phyloP scores from a whole-genome alignment of 306 rosid species.

The Malus sieversii region DNA sequence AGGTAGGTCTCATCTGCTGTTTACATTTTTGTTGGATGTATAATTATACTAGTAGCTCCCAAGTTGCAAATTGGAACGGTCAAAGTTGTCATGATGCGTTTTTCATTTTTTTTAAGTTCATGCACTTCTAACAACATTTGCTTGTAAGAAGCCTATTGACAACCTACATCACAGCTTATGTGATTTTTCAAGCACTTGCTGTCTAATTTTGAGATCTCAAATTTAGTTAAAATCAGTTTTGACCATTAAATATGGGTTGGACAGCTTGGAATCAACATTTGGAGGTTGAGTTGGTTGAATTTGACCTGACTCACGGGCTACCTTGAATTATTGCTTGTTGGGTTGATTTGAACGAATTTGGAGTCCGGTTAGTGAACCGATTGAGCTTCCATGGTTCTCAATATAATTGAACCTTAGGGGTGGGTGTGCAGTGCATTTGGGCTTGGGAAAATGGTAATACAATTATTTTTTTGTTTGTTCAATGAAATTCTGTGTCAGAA shows the following conservation, averaged over 20 bases:
- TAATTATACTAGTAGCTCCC: neutral
- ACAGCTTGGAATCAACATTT: conserved; percentile 19
- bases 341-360: conserved; percentile 21
- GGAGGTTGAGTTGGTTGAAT: conserved; percentile 17
- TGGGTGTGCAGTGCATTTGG: neutral
- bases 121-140: neutral
- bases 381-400: conserved; percentile 5
- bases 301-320: conserved; percentile 5
- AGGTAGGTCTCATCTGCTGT: conserved; percentile 50
- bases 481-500: neutral
- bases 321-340: conserved; percentile 20
- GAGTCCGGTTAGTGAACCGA: conserved; percentile 16
- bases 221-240: conserved; percentile 9
- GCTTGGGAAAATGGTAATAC: neutral
- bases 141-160: neutral
- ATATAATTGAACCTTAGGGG: neutral
- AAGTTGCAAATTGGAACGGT: conserved; percentile 13
- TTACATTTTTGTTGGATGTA: conserved; percentile 10
- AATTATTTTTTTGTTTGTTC: neutral
- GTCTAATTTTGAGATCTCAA: conserved; percentile 1
- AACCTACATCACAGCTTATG: neutral
- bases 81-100: conserved; percentile 12
- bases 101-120: neutral
- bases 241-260: conserved; percentile 7
- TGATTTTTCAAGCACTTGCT: neutral